phyloP scores from a whole-genome alignment of 2,329 filamentous ascomycete genomes.

The Sporothrix pallida region DNA sequence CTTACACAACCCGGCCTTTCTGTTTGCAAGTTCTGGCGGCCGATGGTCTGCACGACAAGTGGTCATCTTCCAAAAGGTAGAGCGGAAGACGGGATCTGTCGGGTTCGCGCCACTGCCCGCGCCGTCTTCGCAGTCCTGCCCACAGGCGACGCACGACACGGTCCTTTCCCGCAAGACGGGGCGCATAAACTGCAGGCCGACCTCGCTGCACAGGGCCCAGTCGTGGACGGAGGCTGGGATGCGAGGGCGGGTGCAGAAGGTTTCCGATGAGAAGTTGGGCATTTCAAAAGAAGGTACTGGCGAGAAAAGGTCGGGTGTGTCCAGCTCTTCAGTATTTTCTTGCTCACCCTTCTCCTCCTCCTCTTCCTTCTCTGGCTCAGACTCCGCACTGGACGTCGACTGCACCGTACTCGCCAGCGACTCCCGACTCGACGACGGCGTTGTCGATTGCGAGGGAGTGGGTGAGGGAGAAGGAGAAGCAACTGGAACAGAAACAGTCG shows the following conservation, averaged over 20 bases:
- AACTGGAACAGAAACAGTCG: no score
- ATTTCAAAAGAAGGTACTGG: not conserved
- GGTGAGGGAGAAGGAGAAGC: not conserved
- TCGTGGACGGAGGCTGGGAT: not conserved
- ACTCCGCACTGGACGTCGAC: not conserved
- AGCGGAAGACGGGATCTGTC: conserved; percentile 9
- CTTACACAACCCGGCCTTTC: not conserved
- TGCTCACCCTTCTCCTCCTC: not conserved
- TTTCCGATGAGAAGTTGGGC: not conserved
- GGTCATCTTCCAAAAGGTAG: conserved; percentile 13
- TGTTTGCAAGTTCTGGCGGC: not conserved
- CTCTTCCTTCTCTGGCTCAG: not conserved
- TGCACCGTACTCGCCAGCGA: not conserved
- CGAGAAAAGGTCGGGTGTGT: not conserved
- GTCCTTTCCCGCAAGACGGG: not conserved
- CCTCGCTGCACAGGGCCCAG: conserved; percentile 24
- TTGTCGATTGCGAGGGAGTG: not conserved
- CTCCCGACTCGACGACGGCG: not conserved
- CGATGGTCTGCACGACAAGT: conserved; percentile 3
- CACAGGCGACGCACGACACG: conserved; percentile 7
- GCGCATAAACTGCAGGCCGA: conserved; percentile 25
- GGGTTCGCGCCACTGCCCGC: not conserved
- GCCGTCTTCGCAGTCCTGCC: not conserved
- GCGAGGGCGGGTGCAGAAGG: not conserved
- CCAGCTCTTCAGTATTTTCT: not conserved